Base-by-base conservation (phyloP, 768 basidiomycete genomes). In the Agrocybe chaxingu region DNA sequence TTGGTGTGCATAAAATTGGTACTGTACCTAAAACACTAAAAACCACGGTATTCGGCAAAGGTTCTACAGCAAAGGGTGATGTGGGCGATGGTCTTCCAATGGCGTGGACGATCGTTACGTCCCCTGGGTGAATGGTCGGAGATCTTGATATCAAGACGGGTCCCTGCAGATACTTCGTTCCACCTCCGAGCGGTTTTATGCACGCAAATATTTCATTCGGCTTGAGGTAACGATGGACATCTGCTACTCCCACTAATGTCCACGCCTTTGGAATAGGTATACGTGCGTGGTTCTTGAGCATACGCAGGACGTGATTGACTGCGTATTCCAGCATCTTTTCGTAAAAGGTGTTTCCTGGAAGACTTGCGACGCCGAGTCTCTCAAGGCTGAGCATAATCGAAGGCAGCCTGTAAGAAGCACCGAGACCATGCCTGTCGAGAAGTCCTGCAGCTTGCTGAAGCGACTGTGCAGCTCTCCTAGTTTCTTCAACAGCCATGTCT, bases 231-330 rank as follows among this genome's bases (percentile, higher is more conserved):
- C 65, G 61, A 52, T 84, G 81, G 1, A 82, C 72, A 60, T 91
- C 87, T 0, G 85, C 85, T 6, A 89, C 78, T 0, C 87, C 87
- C 3, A 88, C 87, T 1, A 91, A 63, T 0, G 84, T 89, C 72
- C 78, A 85, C 2, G 76, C 80, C 4, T 70, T 69, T 1, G 78
- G 79, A 10, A 90, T 70, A 9, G 85, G 85, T 35, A 90, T 89
- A 3, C 86, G 76, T 0, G 86, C 84, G 50, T 72, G 70, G 48
- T 81, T 77, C 53, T 88, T 89, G 13, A 88, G 69, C 42, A 79
- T 71, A 34, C 87, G 77, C 6, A 89, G 71, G n/a, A 84, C 69
- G 50, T 88, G 85, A 54, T 85, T 73, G 29, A 79, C 69, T 1
- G 79, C 76, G 54, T 75, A 79, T 30, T 77, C 71, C 55, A 86